Evolutionary conservation across 73 alveolate species (phyloP).

Genomic region (Halteria grandinella): DNA sequence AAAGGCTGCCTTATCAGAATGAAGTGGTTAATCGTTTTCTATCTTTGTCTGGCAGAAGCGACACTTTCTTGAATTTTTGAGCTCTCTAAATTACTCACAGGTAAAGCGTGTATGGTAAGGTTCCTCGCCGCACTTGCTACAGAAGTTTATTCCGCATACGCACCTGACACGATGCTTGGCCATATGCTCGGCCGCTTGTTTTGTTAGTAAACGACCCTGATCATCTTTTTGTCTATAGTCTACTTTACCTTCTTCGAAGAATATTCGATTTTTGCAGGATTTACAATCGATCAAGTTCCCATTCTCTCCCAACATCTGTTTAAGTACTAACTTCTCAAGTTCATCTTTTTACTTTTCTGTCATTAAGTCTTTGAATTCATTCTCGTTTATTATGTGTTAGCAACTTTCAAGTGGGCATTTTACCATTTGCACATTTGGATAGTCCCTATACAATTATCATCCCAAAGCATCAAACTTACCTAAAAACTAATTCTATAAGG

Average conservation of each 20-base stretch:
- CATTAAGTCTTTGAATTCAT: conserved; percentile 55
- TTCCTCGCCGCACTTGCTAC: conserved; percentile 78
- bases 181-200: conserved; percentile 70
- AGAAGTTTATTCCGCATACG: conserved; percentile 77
- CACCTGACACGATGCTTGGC: conserved; percentile 83
- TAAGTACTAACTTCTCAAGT: conserved; percentile 47
- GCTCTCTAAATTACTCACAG: conserved; percentile 76
- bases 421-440: conserved; percentile 47
- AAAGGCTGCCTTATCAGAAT: conserved; percentile 37
- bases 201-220: conserved; percentile 49
- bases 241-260: conserved; percentile 70
- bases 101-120: conserved; percentile 92
- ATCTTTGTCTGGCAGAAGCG: conserved; percentile 59
- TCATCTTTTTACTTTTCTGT: conserved; percentile 63
- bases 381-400: conserved; percentile 43
- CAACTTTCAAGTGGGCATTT: conserved; percentile 70
- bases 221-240: conserved; percentile 67
- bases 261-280: conserved; percentile 69
- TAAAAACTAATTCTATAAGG: conserved; percentile 20
- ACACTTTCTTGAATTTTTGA: conserved; percentile 66
- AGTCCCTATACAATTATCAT: conserved; percentile 16
- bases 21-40: conserved; percentile 37
- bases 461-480: conserved; percentile 27
- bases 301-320: conserved; percentile 39
- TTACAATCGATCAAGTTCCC: conserved; percentile 59